phyloP scores from a whole-genome alignment of 305 asterid species.

The Fraxinus baroniana region DNA sequence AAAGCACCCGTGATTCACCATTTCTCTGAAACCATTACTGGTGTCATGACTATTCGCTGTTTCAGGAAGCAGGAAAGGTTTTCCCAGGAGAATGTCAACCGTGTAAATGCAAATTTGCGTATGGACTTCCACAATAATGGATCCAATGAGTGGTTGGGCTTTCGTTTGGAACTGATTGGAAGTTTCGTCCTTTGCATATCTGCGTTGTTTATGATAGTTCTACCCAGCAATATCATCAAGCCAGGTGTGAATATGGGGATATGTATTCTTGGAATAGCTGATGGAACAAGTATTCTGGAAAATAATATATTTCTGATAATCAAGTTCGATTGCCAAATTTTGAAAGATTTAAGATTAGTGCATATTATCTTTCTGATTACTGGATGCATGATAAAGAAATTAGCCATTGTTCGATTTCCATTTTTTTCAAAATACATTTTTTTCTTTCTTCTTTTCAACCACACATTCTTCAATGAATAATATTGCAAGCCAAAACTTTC shows the following conservation, averaged over 20 bases:
- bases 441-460: not conserved
- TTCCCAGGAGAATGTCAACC: slow-evolving; percentile 63
- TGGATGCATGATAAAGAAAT: not conserved
- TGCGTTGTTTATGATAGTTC: slow-evolving; percentile 69
- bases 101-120: slow-evolving; percentile 71
- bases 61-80: slow-evolving; percentile 78
- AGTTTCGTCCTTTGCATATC: slow-evolving; percentile 82
- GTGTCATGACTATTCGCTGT: slow-evolving; percentile 90
- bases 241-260: slow-evolving; percentile 54
- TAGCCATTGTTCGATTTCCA: not conserved
- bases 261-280: not conserved
- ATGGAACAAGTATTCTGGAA: not conserved
- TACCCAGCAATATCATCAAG: slow-evolving; percentile 90
- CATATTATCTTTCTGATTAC: not conserved
- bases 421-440: not conserved
- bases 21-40: slow-evolving; percentile 94
- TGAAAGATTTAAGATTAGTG: not conserved
- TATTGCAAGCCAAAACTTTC: not conserved
- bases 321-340: not conserved
- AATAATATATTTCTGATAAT: not conserved
- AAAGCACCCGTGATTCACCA: slow-evolving; percentile 98
- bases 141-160: slow-evolving; percentile 95
- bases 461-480: not conserved
- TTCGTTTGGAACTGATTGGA: slow-evolving; percentile 84
- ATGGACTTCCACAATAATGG: slow-evolving; percentile 97